Evolutionary conservation across 169 alveolate genomes (phyloP), one percentile per base, ranked within the genome.

Genomic region (Plasmodium relictum): DNA sequence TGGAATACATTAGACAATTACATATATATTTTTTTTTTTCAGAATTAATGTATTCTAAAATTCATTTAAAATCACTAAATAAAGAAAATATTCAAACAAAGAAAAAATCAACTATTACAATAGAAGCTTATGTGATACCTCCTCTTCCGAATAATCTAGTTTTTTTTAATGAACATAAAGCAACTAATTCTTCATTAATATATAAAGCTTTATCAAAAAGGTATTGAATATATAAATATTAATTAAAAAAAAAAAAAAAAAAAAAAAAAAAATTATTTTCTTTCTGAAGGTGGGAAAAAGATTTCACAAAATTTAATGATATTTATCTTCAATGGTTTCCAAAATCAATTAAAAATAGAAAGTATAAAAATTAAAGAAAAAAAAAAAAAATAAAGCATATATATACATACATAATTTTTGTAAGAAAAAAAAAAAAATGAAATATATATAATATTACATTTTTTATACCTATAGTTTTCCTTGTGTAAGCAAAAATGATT

Each of bases 281-380:
- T 3, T 54, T 54, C 58, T 88, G 52, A 88, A 92, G 83, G 63
- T 95, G 97, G 97, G 94, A 94, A 42, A 45, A 87, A 65, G 97
- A 95, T 45, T 95, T 95, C 63, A 88, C 91, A 31, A 85, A 86
- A 63, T 95, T 95, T 95, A 95, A 95, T 87, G 93, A 76, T 12
- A 89, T 87, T 5, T 95, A 95, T 74, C 71, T 80, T 20, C 96
- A 95, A 73, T 85, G 95, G 95, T 94, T 93, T 68, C 95, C 96
- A 37, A 91, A 93, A 66, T 95, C 96, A 10, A 88, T 94, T 44
- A 69, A 88, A 86, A 71, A 71, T 59, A 86, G 92, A 54, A 86
- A 80, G 87, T 83, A 83, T 14, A 6, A 10, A 52, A 52, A 52
- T 0, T 58, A 42, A 78, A 6, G 6, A 16, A 18, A 52, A 80